These are phyloP conservation scores for Oenanthe javanica DNA, from an alignment of 140 eudicot genomes.

Conservation along the genomic window DNA sequence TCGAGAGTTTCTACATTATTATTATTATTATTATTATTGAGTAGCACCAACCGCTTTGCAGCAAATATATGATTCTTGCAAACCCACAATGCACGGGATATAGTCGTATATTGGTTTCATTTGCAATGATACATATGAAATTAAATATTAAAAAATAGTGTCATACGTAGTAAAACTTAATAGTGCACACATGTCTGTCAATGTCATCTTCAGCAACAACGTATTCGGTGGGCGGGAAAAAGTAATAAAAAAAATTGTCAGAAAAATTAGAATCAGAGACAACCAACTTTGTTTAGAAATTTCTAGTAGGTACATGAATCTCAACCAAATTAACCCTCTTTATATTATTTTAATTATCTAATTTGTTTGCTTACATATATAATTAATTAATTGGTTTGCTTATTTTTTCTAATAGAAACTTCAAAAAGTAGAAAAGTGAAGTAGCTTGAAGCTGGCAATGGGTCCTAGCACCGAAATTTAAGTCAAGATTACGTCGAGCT, in stretches of 20 bases:
- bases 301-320: slow-evolving; percentile 9
- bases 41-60: not conserved
- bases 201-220: not conserved
- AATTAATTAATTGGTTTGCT: not conserved
- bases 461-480: slow-evolving; percentile 14
- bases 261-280: not conserved
- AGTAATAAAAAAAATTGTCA: not conserved
- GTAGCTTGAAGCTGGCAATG: slow-evolving; percentile 7
- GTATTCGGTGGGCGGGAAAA: not conserved
- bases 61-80: not conserved
- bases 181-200: slow-evolving; percentile 11
- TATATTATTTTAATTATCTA: not conserved
- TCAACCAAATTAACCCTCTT: not conserved
- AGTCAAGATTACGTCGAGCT: slow-evolving; percentile 10
- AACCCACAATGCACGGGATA: not conserved
- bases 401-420: not conserved
- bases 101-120: not conserved
- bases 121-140: no score
- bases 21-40: no score
- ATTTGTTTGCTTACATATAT: not conserved
- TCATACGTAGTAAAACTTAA: not conserved
- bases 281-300: no score
- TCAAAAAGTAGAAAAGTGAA: not conserved
- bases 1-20: no score
- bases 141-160: no score